Base-by-base conservation (phyloP, 2,329 filamentous ascomycete genomes). In the Plectosphaerella sp. region DNA sequence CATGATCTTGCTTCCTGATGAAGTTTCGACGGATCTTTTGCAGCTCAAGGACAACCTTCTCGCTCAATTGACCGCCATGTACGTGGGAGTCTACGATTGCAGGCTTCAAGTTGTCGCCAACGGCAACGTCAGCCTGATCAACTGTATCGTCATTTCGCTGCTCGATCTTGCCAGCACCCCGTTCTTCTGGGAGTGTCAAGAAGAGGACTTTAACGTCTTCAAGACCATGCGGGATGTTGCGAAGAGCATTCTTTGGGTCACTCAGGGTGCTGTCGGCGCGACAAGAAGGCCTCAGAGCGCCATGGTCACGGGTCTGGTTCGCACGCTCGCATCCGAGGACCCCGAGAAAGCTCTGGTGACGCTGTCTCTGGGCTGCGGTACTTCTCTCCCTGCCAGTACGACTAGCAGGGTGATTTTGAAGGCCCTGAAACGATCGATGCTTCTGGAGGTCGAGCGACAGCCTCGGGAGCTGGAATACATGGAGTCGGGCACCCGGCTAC, bases 281-380 rank as follows among this genome's bases (percentile, higher is more conserved):
- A 62, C 61, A 14, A 47, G 33, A 39, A 66, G 64, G 15, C 74
- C 76, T 0, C 59, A 60, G 22, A 62, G 66, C 12, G 65, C 75
- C 2, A 66, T 72, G 0, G 67, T 78, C 18, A 60, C 75, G n/a
- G 76, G 72, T 2, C 60, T 81, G 15, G 69, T 74, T 1, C 68
- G 78, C 18, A 75, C 75, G 0, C 62, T 81, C 9, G 69, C 74
- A 46, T 80, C 78, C 0, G 78, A 81, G 46, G 72, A 78, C 53
- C 64, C 70, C 1, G 65, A 69, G 16, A 77, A 70, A 57, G 62
- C 56, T 1, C 65, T 79, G 15, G 62, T 72, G 11, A 73, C 71
- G 0, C 61, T 80, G n/a, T 76, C 79, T 48, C 37, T 78, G 5
- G 59, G 56, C 15, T 15, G 28, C 1, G 46, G 52, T 4, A 65